Percentiles rank a stretch among this genome's conserved stretches.
Evolutionary conservation across 2,329 filamentous ascomycete species (phyloP).

Genomic region (Davidsoniella neocaledoniae): DNA sequence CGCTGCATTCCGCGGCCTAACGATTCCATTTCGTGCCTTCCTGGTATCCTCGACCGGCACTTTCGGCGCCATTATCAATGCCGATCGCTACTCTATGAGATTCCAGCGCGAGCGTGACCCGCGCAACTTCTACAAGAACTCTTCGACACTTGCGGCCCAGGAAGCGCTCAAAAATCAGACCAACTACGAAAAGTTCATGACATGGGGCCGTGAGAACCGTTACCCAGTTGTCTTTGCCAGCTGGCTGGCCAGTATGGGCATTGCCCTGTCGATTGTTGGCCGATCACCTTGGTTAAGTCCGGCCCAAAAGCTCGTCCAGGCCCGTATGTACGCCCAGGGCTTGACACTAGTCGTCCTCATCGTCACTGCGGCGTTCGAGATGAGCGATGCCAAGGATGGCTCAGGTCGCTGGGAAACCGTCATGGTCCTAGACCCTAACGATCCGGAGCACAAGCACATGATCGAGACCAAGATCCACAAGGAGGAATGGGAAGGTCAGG

Average conservation of each 20-base stretch:
- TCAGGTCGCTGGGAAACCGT: slow-evolving; percentile 72
- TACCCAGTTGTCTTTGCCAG: slow-evolving; percentile 72
- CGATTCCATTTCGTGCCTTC: slow-evolving; percentile 81
- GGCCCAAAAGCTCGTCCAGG: slow-evolving; percentile 81
- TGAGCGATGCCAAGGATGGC: slow-evolving; percentile 57
- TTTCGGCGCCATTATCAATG: slow-evolving; percentile 74
- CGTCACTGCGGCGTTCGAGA: slow-evolving; percentile 68
- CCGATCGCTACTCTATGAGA: slow-evolving; percentile 49
- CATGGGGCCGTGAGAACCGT: slow-evolving; percentile 64
- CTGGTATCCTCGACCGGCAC: slow-evolving; percentile 68
- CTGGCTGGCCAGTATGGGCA: slow-evolving; percentile 67
- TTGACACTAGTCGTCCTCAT: slow-evolving; percentile 73
- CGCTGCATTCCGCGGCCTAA: slow-evolving; percentile 62
- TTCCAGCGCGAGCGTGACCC: slow-evolving; percentile 59
- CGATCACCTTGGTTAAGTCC: slow-evolving; percentile 59
- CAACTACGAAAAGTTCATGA: slow-evolving; percentile 41
- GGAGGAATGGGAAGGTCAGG: slow-evolving; percentile 74
- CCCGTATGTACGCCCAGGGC: slow-evolving; percentile 84
- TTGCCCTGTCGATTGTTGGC: slow-evolving; percentile 59
- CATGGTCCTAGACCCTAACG: slow-evolving; percentile 61
- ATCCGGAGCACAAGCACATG: slow-evolving; percentile 65
- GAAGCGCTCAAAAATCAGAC: slow-evolving; percentile 40
- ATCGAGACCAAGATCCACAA: slow-evolving; percentile 81
- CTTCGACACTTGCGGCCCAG: slow-evolving; percentile 37
- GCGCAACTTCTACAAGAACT: slow-evolving; percentile 47